phyloP scores from a whole-genome alignment of 139 green algal species.

The Tetradesmus lagerheimii region DNA sequence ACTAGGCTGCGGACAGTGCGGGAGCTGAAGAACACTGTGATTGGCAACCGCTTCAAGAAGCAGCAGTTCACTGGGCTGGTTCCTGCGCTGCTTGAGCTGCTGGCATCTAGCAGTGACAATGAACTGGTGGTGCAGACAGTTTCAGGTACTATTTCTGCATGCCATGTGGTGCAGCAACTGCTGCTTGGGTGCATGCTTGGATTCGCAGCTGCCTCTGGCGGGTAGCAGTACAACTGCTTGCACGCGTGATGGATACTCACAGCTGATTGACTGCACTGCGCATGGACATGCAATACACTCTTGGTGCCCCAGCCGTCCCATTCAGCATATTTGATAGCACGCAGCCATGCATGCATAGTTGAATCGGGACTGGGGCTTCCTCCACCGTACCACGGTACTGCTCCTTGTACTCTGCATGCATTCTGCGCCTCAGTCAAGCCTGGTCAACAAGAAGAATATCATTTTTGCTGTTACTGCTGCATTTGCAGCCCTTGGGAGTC shows the following conservation, averaged over 20 bases:
- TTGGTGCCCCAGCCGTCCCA: too few relatives aligned
- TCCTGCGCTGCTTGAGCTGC: conserved; percentile 3
- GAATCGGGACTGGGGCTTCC: too few relatives aligned
- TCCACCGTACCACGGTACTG: too few relatives aligned
- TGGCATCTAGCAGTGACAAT: not conserved
- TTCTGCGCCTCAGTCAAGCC: too few relatives aligned
- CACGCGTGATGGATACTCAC: too few relatives aligned
- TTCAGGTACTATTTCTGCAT: not conserved
- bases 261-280: too few relatives aligned
- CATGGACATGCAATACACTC: too few relatives aligned
- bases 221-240: not conserved
- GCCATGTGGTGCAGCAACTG: not conserved
- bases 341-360: too few relatives aligned
- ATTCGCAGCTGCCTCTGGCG: not conserved
- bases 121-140: conserved; percentile 1
- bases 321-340: too few relatives aligned
- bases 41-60: conserved; percentile 46
- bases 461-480: too few relatives aligned
- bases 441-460: too few relatives aligned
- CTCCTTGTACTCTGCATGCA: too few relatives aligned
- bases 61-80: conserved; percentile 10
- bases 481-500: conserved; percentile 13
- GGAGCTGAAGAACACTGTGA: conserved; percentile 40
- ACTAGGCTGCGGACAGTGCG: not conserved
- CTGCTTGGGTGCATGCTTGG: not conserved